phyloP scores from a whole-genome alignment of 495 filamentous ascomycete species.

The Tuber calosporum region DNA sequence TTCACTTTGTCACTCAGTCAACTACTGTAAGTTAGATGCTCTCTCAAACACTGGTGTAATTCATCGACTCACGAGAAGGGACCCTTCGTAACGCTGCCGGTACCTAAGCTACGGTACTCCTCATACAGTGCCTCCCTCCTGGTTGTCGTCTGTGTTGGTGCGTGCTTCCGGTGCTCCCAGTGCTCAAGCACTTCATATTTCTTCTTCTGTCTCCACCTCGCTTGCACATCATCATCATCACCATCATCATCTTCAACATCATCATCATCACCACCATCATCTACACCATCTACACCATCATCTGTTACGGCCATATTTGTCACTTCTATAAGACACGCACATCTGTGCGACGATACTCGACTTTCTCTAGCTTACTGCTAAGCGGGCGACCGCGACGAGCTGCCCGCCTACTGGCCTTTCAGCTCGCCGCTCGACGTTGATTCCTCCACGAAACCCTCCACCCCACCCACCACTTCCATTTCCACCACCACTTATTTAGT shows the following conservation, averaged over 20 bases:
- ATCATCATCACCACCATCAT: slow-evolving; percentile 17
- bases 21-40: slow-evolving; percentile 19
- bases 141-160: slow-evolving; percentile 19
- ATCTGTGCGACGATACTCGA: slow-evolving; percentile 30
- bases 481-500: slow-evolving; percentile 9
- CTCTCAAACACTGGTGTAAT: slow-evolving; percentile 25
- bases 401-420: slow-evolving; percentile 28
- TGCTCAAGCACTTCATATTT: neutral
- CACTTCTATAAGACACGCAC: slow-evolving; percentile 31
- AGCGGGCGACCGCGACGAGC: slow-evolving; percentile 26
- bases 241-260: slow-evolving; percentile 12
- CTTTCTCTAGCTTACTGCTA: slow-evolving; percentile 10
- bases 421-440: slow-evolving; percentile 19
- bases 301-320: slow-evolving; percentile 14
- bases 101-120: slow-evolving; percentile 10
- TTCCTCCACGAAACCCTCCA: slow-evolving; percentile 12
- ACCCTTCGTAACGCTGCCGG: slow-evolving; percentile 11
- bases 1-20: slow-evolving; percentile 27
- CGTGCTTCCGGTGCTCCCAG: neutral
- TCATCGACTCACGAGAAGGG: slow-evolving; percentile 20
- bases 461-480: slow-evolving; percentile 11
- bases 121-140: slow-evolving; percentile 7
- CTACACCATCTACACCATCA: slow-evolving; percentile 15
- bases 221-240: slow-evolving; percentile 21
- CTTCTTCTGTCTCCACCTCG: slow-evolving; percentile 16